These are phyloP conservation scores for Oryza punctata DNA, from an alignment of 176 grass and related monocot species.

Conservation along the genomic window DNA sequence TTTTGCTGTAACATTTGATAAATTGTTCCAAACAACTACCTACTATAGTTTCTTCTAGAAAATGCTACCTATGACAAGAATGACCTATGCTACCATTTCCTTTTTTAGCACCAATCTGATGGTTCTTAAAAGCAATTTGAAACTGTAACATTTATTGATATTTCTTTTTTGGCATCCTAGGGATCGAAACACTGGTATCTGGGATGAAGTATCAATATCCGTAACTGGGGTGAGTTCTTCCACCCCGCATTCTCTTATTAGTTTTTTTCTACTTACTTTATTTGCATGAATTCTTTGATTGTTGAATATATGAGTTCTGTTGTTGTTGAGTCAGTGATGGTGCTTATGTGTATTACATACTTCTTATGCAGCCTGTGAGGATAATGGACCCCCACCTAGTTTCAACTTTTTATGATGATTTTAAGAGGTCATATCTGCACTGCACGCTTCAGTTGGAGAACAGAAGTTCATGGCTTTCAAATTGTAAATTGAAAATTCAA, in stretches of 20 bases:
- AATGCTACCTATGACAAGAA: not conserved
- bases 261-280: constrained; percentile 21
- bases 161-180: constrained; percentile 36
- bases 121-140: constrained; percentile 5
- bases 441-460: constrained; percentile 92
- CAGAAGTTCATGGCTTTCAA: constrained; percentile 75
- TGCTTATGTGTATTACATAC: constrained; percentile 16
- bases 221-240: constrained; percentile 71
- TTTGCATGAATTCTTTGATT: constrained; percentile 30
- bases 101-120: not conserved
- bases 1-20: not conserved
- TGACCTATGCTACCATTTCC: not conserved
- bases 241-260: not conserved
- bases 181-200: constrained; percentile 97
- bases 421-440: constrained; percentile 87
- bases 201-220: constrained; percentile 97
- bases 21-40: not conserved
- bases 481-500: constrained; percentile 74
- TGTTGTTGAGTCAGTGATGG: not conserved
- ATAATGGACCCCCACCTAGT: constrained; percentile 86
- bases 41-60: constrained; percentile 26
- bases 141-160: not conserved
- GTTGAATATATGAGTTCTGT: not conserved
- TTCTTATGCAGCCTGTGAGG: constrained; percentile 73
- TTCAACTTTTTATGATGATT: constrained; percentile 84